Evolutionary conservation across 1,284 basidiomycete genomes (phyloP).

Genomic region (Omphalotus olearius): DNA sequence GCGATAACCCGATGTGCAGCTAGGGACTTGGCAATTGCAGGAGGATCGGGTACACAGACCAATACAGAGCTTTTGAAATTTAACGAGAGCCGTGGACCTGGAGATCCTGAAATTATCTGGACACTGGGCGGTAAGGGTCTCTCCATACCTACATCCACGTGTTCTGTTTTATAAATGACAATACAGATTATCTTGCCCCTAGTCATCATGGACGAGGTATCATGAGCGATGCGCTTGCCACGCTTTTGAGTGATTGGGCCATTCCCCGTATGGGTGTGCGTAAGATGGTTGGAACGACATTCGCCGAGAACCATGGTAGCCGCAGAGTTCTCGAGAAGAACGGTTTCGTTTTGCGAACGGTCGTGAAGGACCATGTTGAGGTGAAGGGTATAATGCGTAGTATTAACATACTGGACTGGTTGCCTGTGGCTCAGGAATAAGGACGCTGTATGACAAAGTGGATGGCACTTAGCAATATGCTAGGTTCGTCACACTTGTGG

Average conservation of each 20-base stretch:
- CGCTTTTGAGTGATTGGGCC: constrained; percentile 51
- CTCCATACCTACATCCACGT: not conserved
- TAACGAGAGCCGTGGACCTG: constrained; percentile 33
- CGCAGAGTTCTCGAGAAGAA: constrained; percentile 60
- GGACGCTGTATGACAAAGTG: too few species aligned
- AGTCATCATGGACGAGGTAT: constrained; percentile 62
- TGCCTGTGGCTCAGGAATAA: too few species aligned
- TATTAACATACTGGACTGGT: constrained; percentile 29
- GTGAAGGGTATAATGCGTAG: constrained; percentile 28
- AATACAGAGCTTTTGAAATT: constrained; percentile 26
- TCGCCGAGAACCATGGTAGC: constrained; percentile 52
- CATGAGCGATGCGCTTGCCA: constrained; percentile 55
- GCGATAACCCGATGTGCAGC: constrained; percentile 30
- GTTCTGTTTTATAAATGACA: not conserved
- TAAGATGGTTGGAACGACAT: constrained; percentile 39
- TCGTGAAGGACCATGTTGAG: constrained; percentile 32
- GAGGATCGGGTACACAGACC: constrained; percentile 25
- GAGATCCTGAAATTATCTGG: constrained; percentile 50
- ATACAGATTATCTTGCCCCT: constrained; percentile 48
- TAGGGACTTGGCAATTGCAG: constrained; percentile 27
- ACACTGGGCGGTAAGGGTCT: constrained; percentile 43
- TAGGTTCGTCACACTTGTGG: not conserved
- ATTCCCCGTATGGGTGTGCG: constrained; percentile 54
- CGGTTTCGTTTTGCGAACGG: constrained; percentile 45
- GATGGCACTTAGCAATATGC: not conserved